Evolutionary conservation across 257 asterid species (phyloP).

Genomic region (Solanum corneliomulleri): DNA sequence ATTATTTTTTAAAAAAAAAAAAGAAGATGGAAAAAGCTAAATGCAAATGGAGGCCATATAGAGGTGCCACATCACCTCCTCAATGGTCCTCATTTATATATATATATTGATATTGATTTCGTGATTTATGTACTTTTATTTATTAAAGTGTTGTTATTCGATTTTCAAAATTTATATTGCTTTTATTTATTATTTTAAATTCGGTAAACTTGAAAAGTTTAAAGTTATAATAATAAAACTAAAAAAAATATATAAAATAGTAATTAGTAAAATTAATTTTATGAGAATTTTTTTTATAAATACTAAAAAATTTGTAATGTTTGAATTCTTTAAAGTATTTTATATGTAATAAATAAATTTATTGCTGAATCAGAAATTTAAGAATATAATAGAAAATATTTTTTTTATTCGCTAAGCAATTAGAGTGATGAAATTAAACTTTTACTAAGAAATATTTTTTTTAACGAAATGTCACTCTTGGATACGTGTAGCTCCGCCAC

Average conservation of each 20-base stretch:
- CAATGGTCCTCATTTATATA: no score
- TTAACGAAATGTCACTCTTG: background rate
- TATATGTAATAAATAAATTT: background rate
- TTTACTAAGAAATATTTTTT: background rate
- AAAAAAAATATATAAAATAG: background rate
- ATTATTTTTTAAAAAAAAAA: no score
- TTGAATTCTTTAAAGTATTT: background rate
- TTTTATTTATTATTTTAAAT: background rate
- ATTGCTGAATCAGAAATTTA: no score
- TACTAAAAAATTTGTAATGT: background rate
- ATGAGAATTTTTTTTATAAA: background rate
- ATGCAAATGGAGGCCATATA: no score
- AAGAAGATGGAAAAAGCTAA: no score
- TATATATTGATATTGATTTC: background rate
- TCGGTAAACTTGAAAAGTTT: background rate
- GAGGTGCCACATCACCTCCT: no score
- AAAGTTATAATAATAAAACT: background rate
- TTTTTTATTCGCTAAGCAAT: background rate
- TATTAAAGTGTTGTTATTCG: background rate
- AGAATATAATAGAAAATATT: no score
- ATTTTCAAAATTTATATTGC: background rate
- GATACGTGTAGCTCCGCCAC: background rate
- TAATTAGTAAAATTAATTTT: background rate
- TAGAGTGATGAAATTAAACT: background rate
- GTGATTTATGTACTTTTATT: background rate